A percentile compares a stretch with the other conserved stretches of the same genome.
Evolutionary conservation across 2,329 filamentous ascomycete species (phyloP).

Genomic region (Teratosphaeriaceae sp.): DNA sequence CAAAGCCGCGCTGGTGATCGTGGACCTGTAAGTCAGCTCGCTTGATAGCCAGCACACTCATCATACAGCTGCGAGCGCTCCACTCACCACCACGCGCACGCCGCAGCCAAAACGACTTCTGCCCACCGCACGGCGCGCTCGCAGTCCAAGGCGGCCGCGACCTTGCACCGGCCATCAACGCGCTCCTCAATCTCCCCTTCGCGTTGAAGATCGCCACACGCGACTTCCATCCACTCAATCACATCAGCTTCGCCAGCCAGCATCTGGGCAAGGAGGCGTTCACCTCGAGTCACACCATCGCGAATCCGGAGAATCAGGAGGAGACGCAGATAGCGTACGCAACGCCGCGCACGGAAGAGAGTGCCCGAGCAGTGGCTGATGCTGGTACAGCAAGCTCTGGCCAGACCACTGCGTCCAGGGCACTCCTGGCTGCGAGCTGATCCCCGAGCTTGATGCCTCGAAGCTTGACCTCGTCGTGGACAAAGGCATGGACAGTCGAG

Average conservation of each 20-base stretch:
- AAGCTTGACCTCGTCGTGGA: conserved; percentile 61
- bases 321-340: conserved; percentile 50
- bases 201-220: conserved; percentile 73
- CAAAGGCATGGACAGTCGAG: conserved; percentile 66
- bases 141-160: conserved; percentile 68
- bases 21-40: conserved; percentile 5
- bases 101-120: conserved; percentile 79
- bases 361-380: conserved; percentile 43
- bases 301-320: conserved; percentile 61
- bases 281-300: conserved; percentile 55
- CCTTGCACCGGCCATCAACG: conserved; percentile 66
- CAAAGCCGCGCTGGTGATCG: conserved; percentile 5
- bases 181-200: conserved; percentile 66
- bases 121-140: conserved; percentile 77
- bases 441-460: conserved; percentile 59
- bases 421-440: conserved; percentile 64
- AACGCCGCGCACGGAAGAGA: conserved; percentile 23
- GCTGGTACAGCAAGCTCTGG: conserved; percentile 57
- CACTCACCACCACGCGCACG: conserved; percentile 36
- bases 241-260: conserved; percentile 84
- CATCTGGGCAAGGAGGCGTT: conserved; percentile 65
- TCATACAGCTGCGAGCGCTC: too few species aligned
- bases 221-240: conserved; percentile 78
- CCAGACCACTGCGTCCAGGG: conserved; percentile 80
- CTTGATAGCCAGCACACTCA: neutral